Conservation (phyloP, 441 rosid genomes). For the Gossypium laxum region DNA sequence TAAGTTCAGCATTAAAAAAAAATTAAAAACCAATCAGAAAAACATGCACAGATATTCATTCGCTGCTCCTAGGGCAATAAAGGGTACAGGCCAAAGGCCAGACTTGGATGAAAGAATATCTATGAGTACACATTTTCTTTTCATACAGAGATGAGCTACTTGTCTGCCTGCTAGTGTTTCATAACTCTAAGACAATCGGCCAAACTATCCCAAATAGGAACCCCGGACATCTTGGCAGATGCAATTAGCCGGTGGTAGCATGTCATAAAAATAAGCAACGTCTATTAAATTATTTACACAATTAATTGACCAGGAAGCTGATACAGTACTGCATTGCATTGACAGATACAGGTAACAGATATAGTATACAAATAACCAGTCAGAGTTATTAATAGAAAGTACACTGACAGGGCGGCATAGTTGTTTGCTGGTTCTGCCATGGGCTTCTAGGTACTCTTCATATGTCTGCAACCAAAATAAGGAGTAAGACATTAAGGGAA, state of each 20-base stretch:
- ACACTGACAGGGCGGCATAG: conserved; percentile 56
- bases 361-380: neutral
- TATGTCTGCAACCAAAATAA: conserved; percentile 57
- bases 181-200: neutral
- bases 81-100: neutral
- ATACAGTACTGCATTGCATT: conserved; percentile 4
- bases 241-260: neutral
- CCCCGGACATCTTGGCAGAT: neutral
- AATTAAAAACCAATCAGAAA: neutral
- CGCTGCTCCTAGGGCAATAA: neutral
- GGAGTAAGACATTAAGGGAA: conserved; percentile 9
- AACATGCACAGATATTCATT: neutral
- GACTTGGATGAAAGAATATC: neutral
- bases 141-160: neutral
- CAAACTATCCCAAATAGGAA: neutral
- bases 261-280: neutral
- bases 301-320: neutral
- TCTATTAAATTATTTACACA: neutral
- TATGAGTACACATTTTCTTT: neutral
- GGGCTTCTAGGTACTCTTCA: conserved; percentile 81
- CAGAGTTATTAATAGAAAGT: conserved; percentile 5
- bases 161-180: neutral
- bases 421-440: conserved; percentile 59
- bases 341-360: neutral
- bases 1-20: neutral